phyloP scores from a whole-genome alignment of 371 early-diverging fungal genomes.

The Polyrhizophydium stewartii region DNA sequence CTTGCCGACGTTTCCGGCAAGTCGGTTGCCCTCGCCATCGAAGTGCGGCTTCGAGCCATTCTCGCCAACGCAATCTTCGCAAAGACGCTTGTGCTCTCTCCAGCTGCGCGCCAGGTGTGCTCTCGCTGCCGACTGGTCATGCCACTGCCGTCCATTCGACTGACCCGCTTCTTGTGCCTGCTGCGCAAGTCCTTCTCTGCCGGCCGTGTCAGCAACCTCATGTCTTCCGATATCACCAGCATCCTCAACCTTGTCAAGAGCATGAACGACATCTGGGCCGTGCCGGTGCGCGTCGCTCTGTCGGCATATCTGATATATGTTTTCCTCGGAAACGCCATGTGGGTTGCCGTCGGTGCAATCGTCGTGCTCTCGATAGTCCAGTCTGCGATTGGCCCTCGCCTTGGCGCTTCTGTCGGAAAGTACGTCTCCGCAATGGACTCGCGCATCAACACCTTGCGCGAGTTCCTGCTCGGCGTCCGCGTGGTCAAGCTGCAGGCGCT shows the following conservation, averaged over 20 bases:
- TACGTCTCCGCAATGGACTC: conserved; percentile 2
- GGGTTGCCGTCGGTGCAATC: not conserved
- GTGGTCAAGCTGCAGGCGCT: conserved; percentile 27
- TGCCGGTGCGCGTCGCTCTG: not conserved
- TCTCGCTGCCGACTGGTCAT: no score
- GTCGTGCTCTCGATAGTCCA: not conserved
- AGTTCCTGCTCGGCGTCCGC: conserved; percentile 34
- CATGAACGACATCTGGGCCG: not conserved
- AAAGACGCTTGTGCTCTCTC: conserved; percentile 43
- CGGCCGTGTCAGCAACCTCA: conserved; percentile 27
- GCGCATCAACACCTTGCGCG: conserved; percentile 36
- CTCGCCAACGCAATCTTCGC: conserved; percentile 37
- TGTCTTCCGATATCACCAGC: not conserved
- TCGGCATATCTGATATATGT: not conserved
- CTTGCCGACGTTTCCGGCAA: no score
- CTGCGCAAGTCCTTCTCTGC: conserved; percentile 10
- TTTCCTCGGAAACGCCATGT: not conserved
- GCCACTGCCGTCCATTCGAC: no score
- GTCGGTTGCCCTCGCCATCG: not conserved
- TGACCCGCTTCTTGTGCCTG: no score
- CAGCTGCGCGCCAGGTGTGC: conserved; percentile 21
- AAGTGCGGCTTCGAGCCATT: not conserved
- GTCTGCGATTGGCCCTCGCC: not conserved
- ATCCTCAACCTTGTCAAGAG: not conserved
- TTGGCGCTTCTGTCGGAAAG: not conserved